Base-by-base conservation (phyloP, 257 asterid genomes). In the Anisodus acutangulus region DNA sequence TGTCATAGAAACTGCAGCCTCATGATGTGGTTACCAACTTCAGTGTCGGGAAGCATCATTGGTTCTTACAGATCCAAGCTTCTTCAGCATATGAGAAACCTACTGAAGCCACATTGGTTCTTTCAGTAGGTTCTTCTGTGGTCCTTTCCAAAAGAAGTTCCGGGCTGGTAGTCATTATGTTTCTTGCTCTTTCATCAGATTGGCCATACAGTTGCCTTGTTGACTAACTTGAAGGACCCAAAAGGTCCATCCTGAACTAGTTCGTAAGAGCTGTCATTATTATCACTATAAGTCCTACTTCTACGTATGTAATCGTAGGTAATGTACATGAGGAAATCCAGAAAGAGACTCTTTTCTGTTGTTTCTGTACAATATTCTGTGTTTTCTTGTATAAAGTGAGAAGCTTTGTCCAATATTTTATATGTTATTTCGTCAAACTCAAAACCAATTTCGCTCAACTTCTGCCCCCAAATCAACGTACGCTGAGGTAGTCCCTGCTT, bases 311-410 rank as follows among this genome's bases (percentile, higher is more conserved):
- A 88, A 81, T 94, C 98, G 85, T 90, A 92, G 26, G 98, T 93
- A 82, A 94, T 89, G 87, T 92, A 92, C 99, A 96, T 93, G 84
- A 96, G 94, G 84, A 94, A 93, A 86, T 94, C 99, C 41, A 94
- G 80, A 84, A 96, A 93, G 66, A 92, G 93, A 90, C 95, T 89
- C 91, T 90, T 92, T 78, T 90, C 95, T 10, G 97, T 89, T 84
- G 90, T 86, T 80, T 87, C 94, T 84, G 83, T 87, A 51, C 63
- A 74, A 79, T 80, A 87, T 81, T 89, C 92, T 76, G 85, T 78
- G 83, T 89, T 91, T 63, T 86, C 88, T 82, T 90, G 92, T 81
- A 91, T n/a, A 88, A 88, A 94, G 53, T 53, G 86, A 67, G 87
- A 85, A 16, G 98, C 94, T 84, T 84, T 90, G 80, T 92, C 94